A percentile compares a stretch with the other conserved stretches of the same genome.
Conservation (phyloP, 179 eudicot genomes). For the Sideroxylon spinosum region DNA sequence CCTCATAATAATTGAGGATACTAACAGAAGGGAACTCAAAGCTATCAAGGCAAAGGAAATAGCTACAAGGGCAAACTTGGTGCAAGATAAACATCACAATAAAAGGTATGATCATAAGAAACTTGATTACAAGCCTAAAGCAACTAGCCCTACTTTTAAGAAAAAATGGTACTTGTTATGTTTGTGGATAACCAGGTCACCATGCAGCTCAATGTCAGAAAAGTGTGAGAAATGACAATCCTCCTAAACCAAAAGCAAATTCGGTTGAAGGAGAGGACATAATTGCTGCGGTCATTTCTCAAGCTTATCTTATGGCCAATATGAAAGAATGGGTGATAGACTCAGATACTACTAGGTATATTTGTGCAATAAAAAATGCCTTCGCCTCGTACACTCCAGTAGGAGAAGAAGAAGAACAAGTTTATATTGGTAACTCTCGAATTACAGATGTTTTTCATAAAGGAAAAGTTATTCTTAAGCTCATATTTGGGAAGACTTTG, state of each 20-base stretch:
- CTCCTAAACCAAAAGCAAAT: background rate
- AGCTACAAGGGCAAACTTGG: too few relatives aligned
- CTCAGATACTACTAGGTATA: constrained; percentile 5
- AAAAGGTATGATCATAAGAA: too few relatives aligned
- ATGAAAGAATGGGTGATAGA: constrained; percentile 11
- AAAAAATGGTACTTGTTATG: background rate
- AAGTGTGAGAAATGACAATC: background rate
- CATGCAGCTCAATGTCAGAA: background rate
- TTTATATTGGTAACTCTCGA: constrained; percentile 1
- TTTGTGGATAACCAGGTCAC: background rate
- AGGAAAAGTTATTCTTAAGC: constrained; percentile 13
- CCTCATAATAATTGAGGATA: too few relatives aligned
- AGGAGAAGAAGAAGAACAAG: constrained; percentile 5
- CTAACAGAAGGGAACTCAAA: too few relatives aligned
- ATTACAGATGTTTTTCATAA: background rate
- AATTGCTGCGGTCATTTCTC: background rate
- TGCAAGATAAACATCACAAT: too few relatives aligned
- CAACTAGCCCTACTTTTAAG: too few relatives aligned
- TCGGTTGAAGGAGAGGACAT: background rate
- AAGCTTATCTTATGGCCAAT: too few relatives aligned
- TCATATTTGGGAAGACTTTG: background rate
- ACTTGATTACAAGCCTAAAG: too few relatives aligned
- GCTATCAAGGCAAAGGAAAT: too few relatives aligned
- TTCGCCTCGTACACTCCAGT: background rate
- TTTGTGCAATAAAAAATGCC: background rate